Evolutionary conservation across 1,139 yeast species (phyloP).

Genomic region (Scheffersomyces segobiensis): DNA sequence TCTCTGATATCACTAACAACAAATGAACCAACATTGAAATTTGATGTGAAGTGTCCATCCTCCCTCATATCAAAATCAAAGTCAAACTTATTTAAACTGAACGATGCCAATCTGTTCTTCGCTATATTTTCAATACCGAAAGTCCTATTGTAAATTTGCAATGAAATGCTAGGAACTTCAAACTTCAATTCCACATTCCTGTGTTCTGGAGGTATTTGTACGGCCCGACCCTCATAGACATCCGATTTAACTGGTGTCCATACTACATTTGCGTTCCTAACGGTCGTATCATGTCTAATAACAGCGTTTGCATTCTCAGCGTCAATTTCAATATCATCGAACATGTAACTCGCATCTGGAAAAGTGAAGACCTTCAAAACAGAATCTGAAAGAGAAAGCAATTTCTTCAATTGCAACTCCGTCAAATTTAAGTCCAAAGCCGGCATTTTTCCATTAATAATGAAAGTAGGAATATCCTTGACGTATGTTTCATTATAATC

Average conservation of each 20-base stretch:
- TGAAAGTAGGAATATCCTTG: slow-evolving; percentile 50
- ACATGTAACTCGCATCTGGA: slow-evolving; percentile 33
- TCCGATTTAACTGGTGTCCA: neutral
- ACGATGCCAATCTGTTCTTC: slow-evolving; percentile 54
- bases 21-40: slow-evolving; percentile 69
- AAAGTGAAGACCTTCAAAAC: slow-evolving; percentile 57
- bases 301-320: slow-evolving; percentile 58
- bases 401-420: slow-evolving; percentile 69
- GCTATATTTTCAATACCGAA: slow-evolving; percentile 34
- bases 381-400: slow-evolving; percentile 57
- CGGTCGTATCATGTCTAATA: slow-evolving; percentile 27
- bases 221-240: neutral
- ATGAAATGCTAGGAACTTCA: slow-evolving; percentile 60
- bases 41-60: slow-evolving; percentile 59
- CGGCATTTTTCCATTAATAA: slow-evolving; percentile 60
- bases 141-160: slow-evolving; percentile 67
- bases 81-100: slow-evolving; percentile 63
- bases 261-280: slow-evolving; percentile 2
- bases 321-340: slow-evolving; percentile 62
- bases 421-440: slow-evolving; percentile 70
- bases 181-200: slow-evolving; percentile 52
- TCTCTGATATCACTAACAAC: slow-evolving; percentile 74
- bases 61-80: slow-evolving; percentile 51
- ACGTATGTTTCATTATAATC: slow-evolving; percentile 49
- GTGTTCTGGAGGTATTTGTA: slow-evolving; percentile 26